These are phyloP conservation scores for Russula foetens DNA, from an alignment of 768 basidiomycete genomes.

Conservation along the genomic window DNA sequence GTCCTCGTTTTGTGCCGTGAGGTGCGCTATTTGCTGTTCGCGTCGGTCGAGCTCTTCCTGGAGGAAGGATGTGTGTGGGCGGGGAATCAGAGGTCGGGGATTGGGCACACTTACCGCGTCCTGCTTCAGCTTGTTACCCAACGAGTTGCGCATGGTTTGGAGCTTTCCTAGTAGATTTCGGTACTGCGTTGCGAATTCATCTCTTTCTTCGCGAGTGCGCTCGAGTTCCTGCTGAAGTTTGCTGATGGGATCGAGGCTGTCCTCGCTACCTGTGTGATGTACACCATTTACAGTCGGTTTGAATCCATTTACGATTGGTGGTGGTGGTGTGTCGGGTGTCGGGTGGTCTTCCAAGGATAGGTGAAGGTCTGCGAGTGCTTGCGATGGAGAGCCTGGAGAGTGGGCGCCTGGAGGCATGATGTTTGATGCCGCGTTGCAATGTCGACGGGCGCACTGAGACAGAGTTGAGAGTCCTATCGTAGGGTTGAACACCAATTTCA, in stretches of 20 bases:
- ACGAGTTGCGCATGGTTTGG: slow-evolving; percentile 85
- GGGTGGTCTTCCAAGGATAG: slow-evolving; percentile 25
- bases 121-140: slow-evolving; percentile 91
- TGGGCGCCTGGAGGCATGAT: slow-evolving; percentile 13
- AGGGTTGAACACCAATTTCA: not conserved
- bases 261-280: slow-evolving; percentile 30
- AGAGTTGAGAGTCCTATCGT: not conserved
- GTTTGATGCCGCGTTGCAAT: slow-evolving; percentile 4
- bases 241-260: slow-evolving; percentile 41
- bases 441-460: not conserved
- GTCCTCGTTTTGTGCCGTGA: slow-evolving; percentile 74
- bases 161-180: slow-evolving; percentile 79
- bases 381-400: slow-evolving; percentile 5
- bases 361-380: slow-evolving; percentile 19
- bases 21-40: slow-evolving; percentile 72
- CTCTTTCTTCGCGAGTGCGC: slow-evolving; percentile 76
- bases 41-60: slow-evolving; percentile 98
- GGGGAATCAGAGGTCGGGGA: not conserved
- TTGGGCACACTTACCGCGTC: slow-evolving; percentile 68
- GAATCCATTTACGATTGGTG: slow-evolving; percentile 20
- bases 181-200: slow-evolving; percentile 79
- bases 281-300: slow-evolving; percentile 21
- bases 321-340: slow-evolving; percentile 20
- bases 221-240: slow-evolving; percentile 70
- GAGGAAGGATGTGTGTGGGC: slow-evolving; percentile 21